A percentile compares a stretch with the other conserved stretches of the same genome.
phyloP scores from a whole-genome alignment of 345 rosid genomes.

The Lenwebbia sp. region DNA sequence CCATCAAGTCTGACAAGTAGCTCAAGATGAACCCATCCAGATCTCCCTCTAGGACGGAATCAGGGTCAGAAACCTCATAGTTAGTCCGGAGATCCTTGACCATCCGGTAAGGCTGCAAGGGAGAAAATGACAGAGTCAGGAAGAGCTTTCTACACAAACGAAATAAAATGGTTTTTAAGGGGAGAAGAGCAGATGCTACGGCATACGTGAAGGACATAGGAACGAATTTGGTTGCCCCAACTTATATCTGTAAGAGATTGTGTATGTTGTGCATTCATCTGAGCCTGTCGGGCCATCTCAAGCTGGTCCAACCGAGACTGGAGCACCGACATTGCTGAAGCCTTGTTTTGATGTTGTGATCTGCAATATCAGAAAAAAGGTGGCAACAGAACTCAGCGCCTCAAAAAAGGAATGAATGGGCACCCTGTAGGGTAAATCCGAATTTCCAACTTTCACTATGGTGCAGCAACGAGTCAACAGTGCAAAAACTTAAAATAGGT shows the following conservation, averaged over 20 bases:
- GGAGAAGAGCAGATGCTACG: neutral
- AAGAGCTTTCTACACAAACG: neutral
- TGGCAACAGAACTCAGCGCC: neutral
- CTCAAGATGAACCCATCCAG: conserved; percentile 76
- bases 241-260: conserved; percentile 84
- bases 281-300: conserved; percentile 83
- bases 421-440: neutral
- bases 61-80: conserved; percentile 84
- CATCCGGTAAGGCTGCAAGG: conserved; percentile 74
- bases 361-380: conserved; percentile 11
- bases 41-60: conserved; percentile 84
- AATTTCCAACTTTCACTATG: neutral
- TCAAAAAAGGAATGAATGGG: neutral
- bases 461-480: neutral
- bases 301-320: conserved; percentile 91
- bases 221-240: conserved; percentile 94
- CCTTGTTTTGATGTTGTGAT: conserved; percentile 89
- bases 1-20: conserved; percentile 66
- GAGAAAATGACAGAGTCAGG: neutral
- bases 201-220: conserved; percentile 84
- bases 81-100: conserved; percentile 93
- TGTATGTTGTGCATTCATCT: conserved; percentile 83
- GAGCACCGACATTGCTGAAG: conserved; percentile 91
- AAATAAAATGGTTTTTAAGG: neutral
- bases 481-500: neutral